Evolutionary conservation across 352 stramenopile genomes (phyloP).

Genomic region (Hyaloperonospora brassicae): DNA sequence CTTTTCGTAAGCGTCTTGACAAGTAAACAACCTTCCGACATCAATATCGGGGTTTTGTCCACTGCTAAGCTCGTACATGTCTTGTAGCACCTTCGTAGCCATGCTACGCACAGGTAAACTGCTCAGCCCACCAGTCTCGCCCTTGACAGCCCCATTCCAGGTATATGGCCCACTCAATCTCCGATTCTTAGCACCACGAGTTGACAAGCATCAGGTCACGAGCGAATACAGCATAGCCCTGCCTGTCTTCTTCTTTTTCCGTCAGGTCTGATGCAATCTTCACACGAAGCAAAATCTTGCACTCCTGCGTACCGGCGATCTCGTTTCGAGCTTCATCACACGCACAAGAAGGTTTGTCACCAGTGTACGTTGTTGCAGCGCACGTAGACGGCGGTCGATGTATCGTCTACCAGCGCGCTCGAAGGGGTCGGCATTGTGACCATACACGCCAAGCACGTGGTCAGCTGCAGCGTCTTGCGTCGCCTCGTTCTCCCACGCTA

Average conservation of each 20-base stretch:
- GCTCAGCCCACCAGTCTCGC: slow-evolving; percentile 92
- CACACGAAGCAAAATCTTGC: slow-evolving; percentile 88
- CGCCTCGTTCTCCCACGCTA: slow-evolving; percentile 92
- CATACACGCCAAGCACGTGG: slow-evolving; percentile 89
- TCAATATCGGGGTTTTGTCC: slow-evolving; percentile 93
- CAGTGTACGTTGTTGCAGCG: slow-evolving; percentile 71
- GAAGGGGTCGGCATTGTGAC: slow-evolving; percentile 94
- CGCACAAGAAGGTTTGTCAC: slow-evolving; percentile 69
- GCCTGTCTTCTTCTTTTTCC: slow-evolving; percentile 81
- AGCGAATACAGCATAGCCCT: slow-evolving; percentile 90
- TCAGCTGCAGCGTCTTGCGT: slow-evolving; percentile 74
- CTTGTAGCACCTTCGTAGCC: slow-evolving; percentile 89
- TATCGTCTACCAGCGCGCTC: slow-evolving; percentile 96
- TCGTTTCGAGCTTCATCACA: slow-evolving; percentile 64
- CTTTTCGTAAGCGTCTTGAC: slow-evolving; percentile 96
- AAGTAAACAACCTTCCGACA: slow-evolving; percentile 87
- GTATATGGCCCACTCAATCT: slow-evolving; percentile 86
- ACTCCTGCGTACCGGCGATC: slow-evolving; percentile 44
- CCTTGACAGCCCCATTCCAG: slow-evolving; percentile 64
- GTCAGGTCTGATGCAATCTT: slow-evolving; percentile 97
- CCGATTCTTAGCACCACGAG: slow-evolving; percentile 96
- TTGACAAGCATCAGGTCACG: slow-evolving; percentile 82
- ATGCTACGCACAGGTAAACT: slow-evolving; percentile 88
- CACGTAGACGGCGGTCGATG: slow-evolving; percentile 88
- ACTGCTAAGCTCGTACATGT: slow-evolving; percentile 93